Evolutionary conservation across 768 basidiomycete species (phyloP).

Genomic region (Leccinum barrowsii): DNA sequence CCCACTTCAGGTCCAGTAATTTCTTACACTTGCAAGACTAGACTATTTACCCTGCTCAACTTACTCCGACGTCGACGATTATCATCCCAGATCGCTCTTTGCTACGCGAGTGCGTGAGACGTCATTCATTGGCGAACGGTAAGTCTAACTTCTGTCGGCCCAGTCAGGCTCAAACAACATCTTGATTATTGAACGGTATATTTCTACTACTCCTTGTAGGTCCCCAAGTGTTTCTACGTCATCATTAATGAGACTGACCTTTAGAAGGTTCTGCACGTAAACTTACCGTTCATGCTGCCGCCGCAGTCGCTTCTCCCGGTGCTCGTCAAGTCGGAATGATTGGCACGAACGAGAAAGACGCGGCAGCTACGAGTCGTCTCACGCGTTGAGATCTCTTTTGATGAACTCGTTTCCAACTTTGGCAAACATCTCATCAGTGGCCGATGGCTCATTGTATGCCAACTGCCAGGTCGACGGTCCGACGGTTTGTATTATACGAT

Average conservation of each 20-base stretch:
- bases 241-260: not conserved
- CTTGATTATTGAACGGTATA: not conserved
- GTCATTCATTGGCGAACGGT: slow-evolving; percentile 1
- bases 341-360: not conserved
- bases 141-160: not conserved
- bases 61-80: not conserved
- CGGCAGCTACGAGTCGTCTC: not conserved
- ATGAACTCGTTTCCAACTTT: not conserved
- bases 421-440: not conserved
- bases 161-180: not conserved
- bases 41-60: not conserved
- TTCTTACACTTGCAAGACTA: too few relatives aligned
- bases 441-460: slow-evolving; percentile 1
- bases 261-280: not conserved
- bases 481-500: slow-evolving; percentile 1
- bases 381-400: not conserved
- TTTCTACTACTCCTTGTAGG: not conserved
- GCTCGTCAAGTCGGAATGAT: not conserved
- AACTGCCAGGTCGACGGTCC: not conserved
- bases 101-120: too few relatives aligned
- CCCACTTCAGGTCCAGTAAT: too few relatives aligned
- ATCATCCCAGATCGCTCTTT: not conserved
- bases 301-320: not conserved
- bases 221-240: not conserved
- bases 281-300: not conserved